Base-by-base conservation (phyloP, 1,284 basidiomycete species). In the Boletellus deceptivus region DNA sequence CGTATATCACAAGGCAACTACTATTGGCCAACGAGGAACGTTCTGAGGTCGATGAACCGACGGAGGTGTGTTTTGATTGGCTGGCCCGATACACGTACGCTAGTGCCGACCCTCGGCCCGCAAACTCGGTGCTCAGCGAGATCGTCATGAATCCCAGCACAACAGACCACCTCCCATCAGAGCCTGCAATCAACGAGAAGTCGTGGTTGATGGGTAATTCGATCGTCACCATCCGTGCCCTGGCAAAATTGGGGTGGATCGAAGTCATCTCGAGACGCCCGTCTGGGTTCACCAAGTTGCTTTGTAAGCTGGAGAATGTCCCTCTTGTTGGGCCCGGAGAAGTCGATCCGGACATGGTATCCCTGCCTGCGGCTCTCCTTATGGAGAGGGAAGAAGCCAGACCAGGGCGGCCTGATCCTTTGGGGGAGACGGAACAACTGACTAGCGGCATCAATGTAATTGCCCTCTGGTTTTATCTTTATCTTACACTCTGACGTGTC, bases 61-160 rank as follows among this genome's bases (percentile, higher is more conserved):
- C 93, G 0, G 93, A 98, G 68, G 95, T 98, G 20, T 97, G 93
- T 67, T 96, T 99, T 64, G 97, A 99, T 70, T 99, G 96, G 91
- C 78, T 99, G 7, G 91, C 93, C 17, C 81, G 97, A 16, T 98
- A 97, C 67, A 90, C 96, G 0, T 98, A 96, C 64, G 92, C 89
- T 20, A 95, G 91, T 59, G 93, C 93, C 13, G 93, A 98, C 63
- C 92, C 96, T 0, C 84, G 91, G 45, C 93, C 95, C 1, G 84
- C 91, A 1, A 80, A 78, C 37, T 94, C 92, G 2, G 79, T 89
- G 55, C 77, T 98, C 52, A 83, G 80, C 59, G 87, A 93, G 40
- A 79, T 88, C 43, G 71, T 88, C 35, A 82, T 82, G 77, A 82
- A 80, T 52, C 75, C 83, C 0, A 60, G 46, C 6, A 61, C 68